These are phyloP conservation scores for Piper longum DNA, from an alignment of 164 flowering plant species.

Conservation along the genomic window DNA sequence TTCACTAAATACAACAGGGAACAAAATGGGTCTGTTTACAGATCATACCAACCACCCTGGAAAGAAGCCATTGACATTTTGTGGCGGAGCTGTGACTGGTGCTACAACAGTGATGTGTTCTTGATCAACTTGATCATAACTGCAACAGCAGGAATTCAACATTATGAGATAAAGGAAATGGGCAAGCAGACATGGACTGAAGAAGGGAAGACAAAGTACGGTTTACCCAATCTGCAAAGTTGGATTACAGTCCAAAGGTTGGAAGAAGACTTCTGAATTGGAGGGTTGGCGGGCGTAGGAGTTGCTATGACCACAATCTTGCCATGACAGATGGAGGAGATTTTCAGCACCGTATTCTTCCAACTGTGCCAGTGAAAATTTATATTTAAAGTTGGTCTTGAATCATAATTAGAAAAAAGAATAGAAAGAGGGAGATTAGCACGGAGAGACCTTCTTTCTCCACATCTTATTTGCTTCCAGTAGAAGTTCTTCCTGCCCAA, in stretches of 20 bases:
- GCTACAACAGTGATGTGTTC: conserved; percentile 20
- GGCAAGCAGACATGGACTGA: no score
- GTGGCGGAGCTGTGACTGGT: conserved; percentile 14
- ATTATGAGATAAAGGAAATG: no score
- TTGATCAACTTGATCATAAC: conserved; percentile 26
- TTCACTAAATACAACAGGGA: no score
- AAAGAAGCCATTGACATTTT: conserved; percentile 30
- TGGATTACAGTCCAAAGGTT: conserved; percentile 44
- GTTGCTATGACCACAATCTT: conserved; percentile 26
- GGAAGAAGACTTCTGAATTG: conserved; percentile 46
- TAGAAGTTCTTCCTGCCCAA: conserved; percentile 16
- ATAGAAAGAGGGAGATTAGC: not conserved
- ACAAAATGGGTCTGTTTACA: not conserved
- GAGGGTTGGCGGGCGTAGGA: conserved; percentile 23
- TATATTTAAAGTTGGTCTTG: not conserved
- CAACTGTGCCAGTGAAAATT: conserved; percentile 9
- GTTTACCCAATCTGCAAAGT: conserved; percentile 55
- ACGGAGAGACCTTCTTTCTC: conserved; percentile 9
- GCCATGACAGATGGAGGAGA: conserved; percentile 33
- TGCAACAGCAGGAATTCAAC: conserved; percentile 6
- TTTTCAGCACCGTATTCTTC: conserved; percentile 11
- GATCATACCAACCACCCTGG: conserved; percentile 58
- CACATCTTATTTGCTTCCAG: conserved; percentile 14
- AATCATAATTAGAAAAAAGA: not conserved
- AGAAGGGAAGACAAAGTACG: not conserved